Evolutionary conservation across 2,329 filamentous ascomycete genomes (phyloP), one percentile per base, ranked within the genome.

Genomic region (Trichoderma afroharzianum): DNA sequence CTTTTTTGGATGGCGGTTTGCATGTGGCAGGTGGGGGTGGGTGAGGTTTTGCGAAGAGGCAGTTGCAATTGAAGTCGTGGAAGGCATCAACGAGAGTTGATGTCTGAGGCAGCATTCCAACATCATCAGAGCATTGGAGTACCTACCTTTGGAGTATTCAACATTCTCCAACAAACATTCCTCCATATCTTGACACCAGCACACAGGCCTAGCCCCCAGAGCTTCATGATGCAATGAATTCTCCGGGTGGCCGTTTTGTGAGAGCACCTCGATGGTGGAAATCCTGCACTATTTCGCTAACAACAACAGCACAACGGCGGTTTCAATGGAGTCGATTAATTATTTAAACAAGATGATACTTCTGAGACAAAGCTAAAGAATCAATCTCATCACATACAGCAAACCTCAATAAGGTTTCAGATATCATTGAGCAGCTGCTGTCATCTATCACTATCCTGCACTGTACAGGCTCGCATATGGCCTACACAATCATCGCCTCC

Each of bases 21-120:
- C 43, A 55, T 64, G 21, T 47, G 62, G 63, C 43, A 64, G 63
- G 63, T 53, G 63, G 63, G 63, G 63, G 63, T 33, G 63, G 63
- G 63, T 33, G 43, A 12, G 9, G 15, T 53, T 50, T 50, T 53
- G 30, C 12, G n/a, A 63, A 43, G 39, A 43, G 3, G 39, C 39
- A 43, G 36, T 39, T 39, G 14, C 33, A 18, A 18, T 24, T 12
- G 28, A 9, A 33, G 32, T 21, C n/a, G 43, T 11, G 12, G n/a
- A n/a, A 55, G 3, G 21, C n/a, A 33, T 8, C 12, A 12, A 24
- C n/a, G 4, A 53, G 12, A n/a, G 5, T 11, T 53, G 24, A 26
- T n/a, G 8, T 47, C 14, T 43, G 36, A 59, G 57, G 57, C 24
- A 47, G 47, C n/a, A 24, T 24, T 24, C 47, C 47, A 53, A 24